Conservation (phyloP, 2,329 filamentous ascomycete species). For the Grosmannia clavigera region DNA sequence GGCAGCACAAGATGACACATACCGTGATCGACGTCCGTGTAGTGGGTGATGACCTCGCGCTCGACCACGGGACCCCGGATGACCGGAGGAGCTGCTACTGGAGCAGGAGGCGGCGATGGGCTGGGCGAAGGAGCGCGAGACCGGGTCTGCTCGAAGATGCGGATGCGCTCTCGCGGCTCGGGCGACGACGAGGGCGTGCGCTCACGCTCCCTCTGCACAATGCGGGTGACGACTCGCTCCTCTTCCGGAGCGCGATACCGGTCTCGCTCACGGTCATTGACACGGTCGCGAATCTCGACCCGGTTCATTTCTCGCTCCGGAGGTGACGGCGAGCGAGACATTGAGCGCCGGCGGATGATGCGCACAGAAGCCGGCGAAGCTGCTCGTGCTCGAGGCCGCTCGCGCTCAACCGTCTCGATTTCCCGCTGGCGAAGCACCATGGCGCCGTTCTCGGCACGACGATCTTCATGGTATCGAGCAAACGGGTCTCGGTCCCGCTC, state of each 20-base stretch:
- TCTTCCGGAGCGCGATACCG: neutral
- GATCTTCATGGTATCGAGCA: slow-evolving; percentile 39
- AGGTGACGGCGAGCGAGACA: slow-evolving; percentile 23
- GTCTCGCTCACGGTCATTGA: neutral
- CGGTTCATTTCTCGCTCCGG: slow-evolving; percentile 15
- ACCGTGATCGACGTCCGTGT: slow-evolving; percentile 80
- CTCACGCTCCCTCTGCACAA: slow-evolving; percentile 28
- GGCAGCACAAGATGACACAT: slow-evolving; percentile 19
- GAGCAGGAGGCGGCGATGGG: slow-evolving; percentile 31
- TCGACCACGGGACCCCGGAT: slow-evolving; percentile 71
- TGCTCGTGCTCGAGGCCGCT: slow-evolving; percentile 24
- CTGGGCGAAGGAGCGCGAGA: slow-evolving; percentile 32
- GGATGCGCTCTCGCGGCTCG: slow-evolving; percentile 27
- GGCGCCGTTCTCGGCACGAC: slow-evolving; percentile 30
- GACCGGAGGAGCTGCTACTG: slow-evolving; percentile 36
- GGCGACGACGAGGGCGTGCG: slow-evolving; percentile 23
- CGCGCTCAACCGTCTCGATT: slow-evolving; percentile 38
- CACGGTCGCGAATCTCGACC: slow-evolving; percentile 5
- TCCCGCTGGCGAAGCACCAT: slow-evolving; percentile 43
- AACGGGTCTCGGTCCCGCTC: slow-evolving; percentile 24
- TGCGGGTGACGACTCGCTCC: slow-evolving; percentile 20
- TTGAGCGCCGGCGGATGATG: slow-evolving; percentile 30
- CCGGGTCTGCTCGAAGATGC: slow-evolving; percentile 36
- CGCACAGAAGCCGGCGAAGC: slow-evolving; percentile 28
- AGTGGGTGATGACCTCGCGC: slow-evolving; percentile 81